Base-by-base conservation (phyloP, 1,284 basidiomycete species). In the Exobasidium rhododendri region DNA sequence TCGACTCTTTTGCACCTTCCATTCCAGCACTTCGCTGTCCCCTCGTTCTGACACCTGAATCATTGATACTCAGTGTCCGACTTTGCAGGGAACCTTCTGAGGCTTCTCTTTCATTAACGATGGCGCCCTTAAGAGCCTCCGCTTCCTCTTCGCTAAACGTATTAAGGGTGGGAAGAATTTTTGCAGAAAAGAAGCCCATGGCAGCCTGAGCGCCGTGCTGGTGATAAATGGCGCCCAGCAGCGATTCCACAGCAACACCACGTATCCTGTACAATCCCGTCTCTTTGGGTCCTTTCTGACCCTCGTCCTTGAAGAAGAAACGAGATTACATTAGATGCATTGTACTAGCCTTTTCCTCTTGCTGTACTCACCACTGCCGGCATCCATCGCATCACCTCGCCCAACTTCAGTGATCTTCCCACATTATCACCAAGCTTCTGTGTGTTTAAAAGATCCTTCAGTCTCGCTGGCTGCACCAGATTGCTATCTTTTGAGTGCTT, bases 321-420 rank as follows among this genome's bases (percentile, higher is more conserved):
- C n/a, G n/a, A n/a, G n/a, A n/a, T n/a, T n/a, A n/a, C n/a, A n/a
- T n/a, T n/a, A n/a, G n/a, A n/a, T n/a, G n/a, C n/a, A n/a, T n/a
- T n/a, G n/a, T n/a, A n/a, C n/a, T n/a, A n/a, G n/a, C n/a, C n/a
- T n/a, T n/a, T n/a, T n/a, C n/a, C 17, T 40, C 17, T 40, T 40
- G 7, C 35, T 17, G 7, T 40, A 40, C 35, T 40, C 35, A 40
- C 35, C 20, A 71, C 64, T 28, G 69, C 71, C 13, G 77, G 69
- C 10, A 71, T 75, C 80, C 80, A 81, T 20, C 74, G 67, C 77
- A 81, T 79, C 29, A 78, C 69, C 45, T 75, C 65, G 56, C 79
- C 80, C 14, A 81, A 63, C 6, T 63, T 58, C 29, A 79, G 66
- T 13, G 62, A 43, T 55, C 68, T 62, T 1, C 75, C 79, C 14